Evolutionary conservation across 1,139 yeast species (phyloP), one percentile per base, ranked within the genome.

Genomic region (Geotrichum citri-aurantii): DNA sequence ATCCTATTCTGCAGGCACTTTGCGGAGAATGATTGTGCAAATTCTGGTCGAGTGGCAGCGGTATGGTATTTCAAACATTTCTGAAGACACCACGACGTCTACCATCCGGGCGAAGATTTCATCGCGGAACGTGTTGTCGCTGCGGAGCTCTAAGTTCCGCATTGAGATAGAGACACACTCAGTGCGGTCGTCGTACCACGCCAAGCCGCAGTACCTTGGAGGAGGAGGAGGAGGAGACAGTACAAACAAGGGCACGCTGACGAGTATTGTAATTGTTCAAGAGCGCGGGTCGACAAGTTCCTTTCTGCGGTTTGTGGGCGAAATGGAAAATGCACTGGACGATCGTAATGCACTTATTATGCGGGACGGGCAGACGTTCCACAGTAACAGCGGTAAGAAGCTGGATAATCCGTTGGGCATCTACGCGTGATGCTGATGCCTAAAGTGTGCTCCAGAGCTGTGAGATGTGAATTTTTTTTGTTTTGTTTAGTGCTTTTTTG

Each of bases 31-130:
- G 29, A 61, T 74, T 29, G 64, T 71, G 44, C 71, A 68, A 46
- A 65, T 71, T 17, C 65, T 74, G 48, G 64, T 64, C 46, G 73
- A 67, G 27, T 74, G 77, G 77, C 64, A 66, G 53, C 66, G 68
- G 62, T 73, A 71, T 51, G 77, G 77, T 6, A 68, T 74, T 47
- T 64, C 71, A 6, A 63, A 67, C 44, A 65, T 70, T 27, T 48
- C 61, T 23, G 70, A 68, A 53, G 66, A 69, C 48, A 58, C 65
- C 8, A 42, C 50, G n/a, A 53, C 52, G 59, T 63, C 65, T 17
- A 65, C 67, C 12, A 69, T 73, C 27, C 59, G 65, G 14, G 76
- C 74, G n/a, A 63, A 66, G 10, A 70, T 74, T 51, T 66, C 71
- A 23, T 68, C 75, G 23, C 65, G 68, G 40, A 74, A 74, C 57